A percentile compares a stretch with the other conserved stretches of the same genome.
These are phyloP conservation scores for Juncus effusus DNA, from an alignment of 176 grass and related monocot genomes.

Conservation along the genomic window DNA sequence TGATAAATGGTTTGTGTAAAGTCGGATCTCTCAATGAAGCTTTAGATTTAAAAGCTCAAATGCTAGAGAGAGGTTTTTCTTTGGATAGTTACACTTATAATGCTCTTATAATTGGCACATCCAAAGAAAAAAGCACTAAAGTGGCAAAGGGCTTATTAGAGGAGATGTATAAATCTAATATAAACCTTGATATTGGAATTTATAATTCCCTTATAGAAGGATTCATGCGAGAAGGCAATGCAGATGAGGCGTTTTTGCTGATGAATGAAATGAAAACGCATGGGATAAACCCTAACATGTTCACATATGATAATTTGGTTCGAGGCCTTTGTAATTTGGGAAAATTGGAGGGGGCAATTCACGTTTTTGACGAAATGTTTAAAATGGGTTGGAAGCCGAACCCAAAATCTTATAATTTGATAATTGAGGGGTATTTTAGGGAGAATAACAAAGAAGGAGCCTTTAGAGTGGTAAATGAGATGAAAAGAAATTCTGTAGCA, in stretches of 20 bases:
- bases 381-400: constrained; percentile 42
- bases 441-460: constrained; percentile 32
- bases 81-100: constrained; percentile 50
- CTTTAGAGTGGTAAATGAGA: constrained; percentile 45
- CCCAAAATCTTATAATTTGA: constrained; percentile 41
- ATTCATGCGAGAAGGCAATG: constrained; percentile 54
- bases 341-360: constrained; percentile 38
- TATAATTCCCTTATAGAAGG: constrained; percentile 65
- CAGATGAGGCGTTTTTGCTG: constrained; percentile 38
- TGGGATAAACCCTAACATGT: constrained; percentile 51
- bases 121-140: constrained; percentile 32
- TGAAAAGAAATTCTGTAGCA: constrained; percentile 37
- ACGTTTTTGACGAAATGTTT: constrained; percentile 49
- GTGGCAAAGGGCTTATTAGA: constrained; percentile 53
- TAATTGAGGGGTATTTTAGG: constrained; percentile 54
- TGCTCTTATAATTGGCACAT: constrained; percentile 49
- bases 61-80: constrained; percentile 44
- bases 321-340: constrained; percentile 49
- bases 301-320: constrained; percentile 55
- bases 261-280: constrained; percentile 46
- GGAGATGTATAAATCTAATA: constrained; percentile 43
- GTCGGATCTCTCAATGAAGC: constrained; percentile 47
- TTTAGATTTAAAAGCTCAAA: constrained; percentile 58
- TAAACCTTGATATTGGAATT: constrained; percentile 37
- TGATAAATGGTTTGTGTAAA: constrained; percentile 60